A percentile compares a stretch with the other conserved stretches of the same genome.
Conservation (phyloP, 2,329 filamentous ascomycete species). For the Cordyceps pruinosa region DNA sequence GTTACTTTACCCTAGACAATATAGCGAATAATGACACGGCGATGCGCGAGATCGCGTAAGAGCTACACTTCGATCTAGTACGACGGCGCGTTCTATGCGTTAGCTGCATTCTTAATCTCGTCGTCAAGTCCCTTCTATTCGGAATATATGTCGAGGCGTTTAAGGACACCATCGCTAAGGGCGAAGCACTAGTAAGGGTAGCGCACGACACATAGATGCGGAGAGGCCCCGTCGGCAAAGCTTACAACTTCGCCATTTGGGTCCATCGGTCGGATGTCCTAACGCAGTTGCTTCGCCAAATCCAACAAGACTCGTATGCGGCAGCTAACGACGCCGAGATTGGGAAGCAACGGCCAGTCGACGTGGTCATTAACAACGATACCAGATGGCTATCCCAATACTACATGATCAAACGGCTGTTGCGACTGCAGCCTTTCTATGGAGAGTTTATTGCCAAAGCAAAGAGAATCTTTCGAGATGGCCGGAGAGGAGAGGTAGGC, state of each 20-base stretch:
- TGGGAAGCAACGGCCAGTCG: background rate
- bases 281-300: conserved; percentile 6
- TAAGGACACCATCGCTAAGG: conserved; percentile 2
- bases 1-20: conserved; percentile 13
- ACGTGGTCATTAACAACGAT: too few relatives aligned
- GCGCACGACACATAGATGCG: conserved; percentile 10
- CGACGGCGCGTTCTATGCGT: conserved; percentile 10
- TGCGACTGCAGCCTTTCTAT: too few relatives aligned
- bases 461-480: too few relatives aligned
- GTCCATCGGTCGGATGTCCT: conserved; percentile 13
- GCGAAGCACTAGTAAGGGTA: background rate
- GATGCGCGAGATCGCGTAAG: background rate
- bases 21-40: conserved; percentile 10
- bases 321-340: conserved; percentile 2
- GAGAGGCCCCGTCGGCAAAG: conserved; percentile 15
- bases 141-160: conserved; percentile 15
- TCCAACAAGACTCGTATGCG: conserved; percentile 4
- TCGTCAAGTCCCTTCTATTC: conserved; percentile 15
- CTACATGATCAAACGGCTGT: too few relatives aligned
- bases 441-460: too few relatives aligned
- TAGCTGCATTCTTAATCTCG: conserved; percentile 15
- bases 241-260: conserved; percentile 15
- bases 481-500: too few relatives aligned
- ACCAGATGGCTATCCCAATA: too few relatives aligned
- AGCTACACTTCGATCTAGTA: background rate